Percentiles rank a stretch among this genome's conserved stretches.
phyloP scores from a whole-genome alignment of 2,329 filamentous ascomycete species.

The Colletotrichum caudatum region DNA sequence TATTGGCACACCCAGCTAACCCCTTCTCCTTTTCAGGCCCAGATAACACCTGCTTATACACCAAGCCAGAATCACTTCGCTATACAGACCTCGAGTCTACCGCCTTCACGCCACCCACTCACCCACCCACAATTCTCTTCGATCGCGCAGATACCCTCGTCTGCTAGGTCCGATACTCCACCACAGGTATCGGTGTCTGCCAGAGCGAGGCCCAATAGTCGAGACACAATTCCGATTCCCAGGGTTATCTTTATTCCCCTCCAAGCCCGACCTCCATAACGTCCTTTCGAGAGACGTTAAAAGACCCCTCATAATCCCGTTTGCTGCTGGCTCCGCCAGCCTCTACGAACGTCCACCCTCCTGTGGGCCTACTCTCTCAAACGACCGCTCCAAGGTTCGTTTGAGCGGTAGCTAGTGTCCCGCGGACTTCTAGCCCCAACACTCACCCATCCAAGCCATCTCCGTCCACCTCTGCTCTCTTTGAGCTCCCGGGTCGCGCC shows the following conservation, averaged over 20 bases:
- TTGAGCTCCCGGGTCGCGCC: conserved; percentile 42
- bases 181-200: conserved; percentile 85
- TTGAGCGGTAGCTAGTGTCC: conserved; percentile 98
- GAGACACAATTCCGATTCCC: conserved; percentile 89
- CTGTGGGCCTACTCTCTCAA: conserved; percentile 98
- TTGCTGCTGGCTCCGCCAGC: conserved; percentile 92
- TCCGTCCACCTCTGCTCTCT: conserved; percentile 40
- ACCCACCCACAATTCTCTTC: conserved; percentile 39
- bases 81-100: conserved; percentile 31
- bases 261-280: conserved; percentile 93
- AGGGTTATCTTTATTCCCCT: conserved; percentile 86
- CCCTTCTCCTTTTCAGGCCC: conserved; percentile 40
- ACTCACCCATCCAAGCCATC: conserved; percentile 25
- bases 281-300: conserved; percentile 76
- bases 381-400: conserved; percentile 94
- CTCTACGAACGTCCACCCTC: conserved; percentile 70
- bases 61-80: conserved; percentile 3
- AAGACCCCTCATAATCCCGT: conserved; percentile 48
- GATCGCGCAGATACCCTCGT: conserved; percentile 70
- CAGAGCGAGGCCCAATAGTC: conserved; percentile 70
- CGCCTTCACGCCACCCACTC: conserved; percentile 19
- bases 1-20: background rate
- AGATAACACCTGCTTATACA: conserved; percentile 40
- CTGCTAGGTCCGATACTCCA: conserved; percentile 87
- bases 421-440: conserved; percentile 69